Percentiles rank a stretch among this genome's conserved stretches.
Conservation (phyloP, 495 filamentous ascomycete species). For the Penicillium macrosclerotiorum region DNA sequence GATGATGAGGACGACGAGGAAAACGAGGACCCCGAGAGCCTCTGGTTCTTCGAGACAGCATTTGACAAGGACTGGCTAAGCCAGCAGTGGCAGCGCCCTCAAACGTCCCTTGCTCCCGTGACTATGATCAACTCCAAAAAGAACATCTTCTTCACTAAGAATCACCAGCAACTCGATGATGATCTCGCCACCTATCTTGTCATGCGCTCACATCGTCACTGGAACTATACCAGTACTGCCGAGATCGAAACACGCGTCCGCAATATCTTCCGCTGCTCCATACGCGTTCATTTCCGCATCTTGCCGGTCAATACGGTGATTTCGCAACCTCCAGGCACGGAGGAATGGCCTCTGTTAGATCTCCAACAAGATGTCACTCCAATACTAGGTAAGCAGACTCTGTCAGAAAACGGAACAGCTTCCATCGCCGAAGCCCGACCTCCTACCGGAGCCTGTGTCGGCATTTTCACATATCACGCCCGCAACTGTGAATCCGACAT, state of each 20-base stretch:
- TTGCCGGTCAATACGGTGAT: conserved; percentile 19
- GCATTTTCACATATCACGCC: conserved; percentile 67
- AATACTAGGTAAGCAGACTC: background rate
- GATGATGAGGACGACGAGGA: conserved; percentile 23
- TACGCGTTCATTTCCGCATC: conserved; percentile 56
- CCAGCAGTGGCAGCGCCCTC: conserved; percentile 55
- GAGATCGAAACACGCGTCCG: conserved; percentile 59
- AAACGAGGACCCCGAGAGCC: conserved; percentile 8
- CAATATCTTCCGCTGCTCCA: conserved; percentile 57
- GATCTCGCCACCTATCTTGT: conserved; percentile 53
- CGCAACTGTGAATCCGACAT: conserved; percentile 72
- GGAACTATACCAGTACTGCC: conserved; percentile 57
- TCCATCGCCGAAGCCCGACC: conserved; percentile 5
- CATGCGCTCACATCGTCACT: conserved; percentile 57
- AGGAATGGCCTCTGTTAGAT: conserved; percentile 4
- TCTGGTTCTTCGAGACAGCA: conserved; percentile 34
- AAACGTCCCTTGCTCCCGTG: conserved; percentile 43
- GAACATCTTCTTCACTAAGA: conserved; percentile 62
- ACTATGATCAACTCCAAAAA: conserved; percentile 60
- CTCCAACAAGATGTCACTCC: background rate
- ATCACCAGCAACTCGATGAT: conserved; percentile 14
- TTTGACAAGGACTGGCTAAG: conserved; percentile 55
- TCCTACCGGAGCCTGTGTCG: conserved; percentile 57
- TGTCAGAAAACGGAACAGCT: background rate
- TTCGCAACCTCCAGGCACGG: conserved; percentile 5